These are phyloP conservation scores for Acrodontium crateriforme DNA, from an alignment of 2,329 filamentous ascomycete genomes.

Conservation along the genomic window DNA sequence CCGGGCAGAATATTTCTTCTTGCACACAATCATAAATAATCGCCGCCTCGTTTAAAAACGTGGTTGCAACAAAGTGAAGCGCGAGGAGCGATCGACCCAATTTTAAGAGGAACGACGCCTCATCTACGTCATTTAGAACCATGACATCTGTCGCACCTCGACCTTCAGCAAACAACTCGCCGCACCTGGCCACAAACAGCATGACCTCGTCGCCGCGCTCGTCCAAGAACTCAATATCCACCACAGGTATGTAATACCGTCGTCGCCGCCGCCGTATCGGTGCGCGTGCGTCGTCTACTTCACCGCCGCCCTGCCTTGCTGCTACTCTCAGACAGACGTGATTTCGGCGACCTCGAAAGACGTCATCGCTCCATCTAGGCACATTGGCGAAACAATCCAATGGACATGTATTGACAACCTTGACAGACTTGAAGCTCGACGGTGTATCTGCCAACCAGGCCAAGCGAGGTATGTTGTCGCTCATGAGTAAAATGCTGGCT, in stretches of 20 bases:
- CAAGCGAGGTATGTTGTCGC: constrained; percentile 1
- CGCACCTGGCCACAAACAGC: constrained; percentile 13
- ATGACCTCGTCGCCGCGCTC: constrained; percentile 16
- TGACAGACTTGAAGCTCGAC: constrained; percentile 1
- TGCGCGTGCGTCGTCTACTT: neutral
- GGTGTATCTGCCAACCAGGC: neutral
- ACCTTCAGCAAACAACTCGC: constrained; percentile 14
- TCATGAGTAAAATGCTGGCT: neutral
- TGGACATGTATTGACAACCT: neutral
- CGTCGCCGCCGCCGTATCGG: neutral
- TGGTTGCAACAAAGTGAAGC: neutral
- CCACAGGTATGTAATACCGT: constrained; percentile 13
- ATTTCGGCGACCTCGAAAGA: neutral
- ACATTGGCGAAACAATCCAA: constrained; percentile 1
- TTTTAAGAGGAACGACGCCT: neutral
- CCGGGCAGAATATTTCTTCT: neutral
- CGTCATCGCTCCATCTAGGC: neutral
- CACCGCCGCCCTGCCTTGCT: constrained; percentile 1
- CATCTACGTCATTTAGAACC: constrained; percentile 6
- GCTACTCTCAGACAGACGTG: constrained; percentile 1
- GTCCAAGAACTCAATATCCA: constrained; percentile 7
- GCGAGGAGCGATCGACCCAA: neutral
- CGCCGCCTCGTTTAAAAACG: neutral
- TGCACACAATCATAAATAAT: neutral
- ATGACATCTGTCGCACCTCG: constrained; percentile 12